Conservation (phyloP, 306 rosid species). For the Comarum palustre region DNA sequence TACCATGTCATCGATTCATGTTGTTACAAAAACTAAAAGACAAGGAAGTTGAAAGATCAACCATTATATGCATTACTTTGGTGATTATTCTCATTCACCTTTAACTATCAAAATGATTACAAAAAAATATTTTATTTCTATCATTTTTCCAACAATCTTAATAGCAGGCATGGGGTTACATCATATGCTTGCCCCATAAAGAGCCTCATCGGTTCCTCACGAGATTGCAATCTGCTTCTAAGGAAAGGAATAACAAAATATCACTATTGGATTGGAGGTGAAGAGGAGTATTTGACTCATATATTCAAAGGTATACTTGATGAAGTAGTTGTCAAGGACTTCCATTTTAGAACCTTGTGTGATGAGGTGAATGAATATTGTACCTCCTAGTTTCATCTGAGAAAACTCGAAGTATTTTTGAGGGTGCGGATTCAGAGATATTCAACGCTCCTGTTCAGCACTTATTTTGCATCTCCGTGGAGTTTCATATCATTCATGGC, state of each 20-base stretch:
- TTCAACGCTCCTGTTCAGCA: neutral
- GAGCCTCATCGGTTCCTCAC: conserved; percentile 28
- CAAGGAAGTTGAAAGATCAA: too few relatives aligned
- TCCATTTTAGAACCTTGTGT: conserved; percentile 2
- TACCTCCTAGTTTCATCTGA: neutral
- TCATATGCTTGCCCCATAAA: conserved; percentile 36
- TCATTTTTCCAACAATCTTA: too few relatives aligned
- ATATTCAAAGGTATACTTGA: conserved; percentile 20
- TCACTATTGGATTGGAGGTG: neutral
- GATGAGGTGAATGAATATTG: neutral
- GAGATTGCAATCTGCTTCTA: conserved; percentile 16
- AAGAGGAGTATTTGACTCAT: conserved; percentile 15
- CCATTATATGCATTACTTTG: too few relatives aligned
- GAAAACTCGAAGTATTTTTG: conserved; percentile 2
- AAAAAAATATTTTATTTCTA: too few relatives aligned
- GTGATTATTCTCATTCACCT: too few relatives aligned
- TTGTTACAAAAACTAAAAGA: too few relatives aligned
- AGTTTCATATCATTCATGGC: conserved; percentile 10
- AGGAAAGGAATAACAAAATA: neutral
- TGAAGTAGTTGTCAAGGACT: conserved; percentile 31
- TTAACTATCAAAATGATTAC: too few relatives aligned
- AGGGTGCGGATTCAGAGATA: conserved; percentile 8
- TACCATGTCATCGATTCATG: too few relatives aligned
- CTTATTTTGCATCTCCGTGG: conserved; percentile 9
- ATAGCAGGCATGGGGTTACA: conserved; percentile 22